Conservation (phyloP, 2,329 filamentous ascomycete species). For the Seiridium unicorne region DNA sequence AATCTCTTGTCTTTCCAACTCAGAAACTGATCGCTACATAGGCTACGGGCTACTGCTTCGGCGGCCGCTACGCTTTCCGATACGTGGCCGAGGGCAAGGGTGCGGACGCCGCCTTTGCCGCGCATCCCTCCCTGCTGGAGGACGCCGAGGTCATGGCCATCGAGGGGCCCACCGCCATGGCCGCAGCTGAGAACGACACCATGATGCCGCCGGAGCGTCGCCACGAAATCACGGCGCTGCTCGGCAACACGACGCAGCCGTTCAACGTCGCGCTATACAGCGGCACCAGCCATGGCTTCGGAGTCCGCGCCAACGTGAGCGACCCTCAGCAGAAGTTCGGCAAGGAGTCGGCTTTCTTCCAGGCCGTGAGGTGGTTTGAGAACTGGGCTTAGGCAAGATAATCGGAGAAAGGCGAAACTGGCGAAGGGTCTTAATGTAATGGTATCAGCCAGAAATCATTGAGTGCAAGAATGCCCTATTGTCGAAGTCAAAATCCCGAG, state of each 20-base stretch:
- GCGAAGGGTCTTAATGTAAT: too few species aligned
- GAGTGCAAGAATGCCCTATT: too few species aligned
- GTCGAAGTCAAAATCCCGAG: too few species aligned
- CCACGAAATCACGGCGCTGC: constrained; percentile 56
- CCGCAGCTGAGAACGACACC: constrained; percentile 60
- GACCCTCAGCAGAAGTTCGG: constrained; percentile 58
- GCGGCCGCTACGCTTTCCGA: constrained; percentile 56
- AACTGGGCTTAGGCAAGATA: constrained; percentile 33
- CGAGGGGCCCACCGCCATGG: constrained; percentile 56
- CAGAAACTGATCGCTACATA: neutral
- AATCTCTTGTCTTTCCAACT: too few species aligned
- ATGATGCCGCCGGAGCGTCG: constrained; percentile 58
- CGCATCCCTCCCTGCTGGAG: constrained; percentile 63
- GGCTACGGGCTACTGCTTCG: constrained; percentile 63
- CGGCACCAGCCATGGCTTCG: constrained; percentile 71
- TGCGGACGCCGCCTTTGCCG: constrained; percentile 59
- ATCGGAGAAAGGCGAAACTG: too few species aligned
- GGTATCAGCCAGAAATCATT: too few species aligned
- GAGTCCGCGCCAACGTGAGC: constrained; percentile 61
- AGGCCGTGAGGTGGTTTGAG: constrained; percentile 75
- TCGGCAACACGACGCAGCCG: constrained; percentile 48
- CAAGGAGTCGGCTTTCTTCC: constrained; percentile 76
- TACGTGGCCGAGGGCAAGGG: constrained; percentile 49
- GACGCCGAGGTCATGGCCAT: constrained; percentile 59
- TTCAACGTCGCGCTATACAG: constrained; percentile 73